Evolutionary conservation across 441 rosid genomes (phyloP).

Genomic region (Populus hybrid): DNA sequence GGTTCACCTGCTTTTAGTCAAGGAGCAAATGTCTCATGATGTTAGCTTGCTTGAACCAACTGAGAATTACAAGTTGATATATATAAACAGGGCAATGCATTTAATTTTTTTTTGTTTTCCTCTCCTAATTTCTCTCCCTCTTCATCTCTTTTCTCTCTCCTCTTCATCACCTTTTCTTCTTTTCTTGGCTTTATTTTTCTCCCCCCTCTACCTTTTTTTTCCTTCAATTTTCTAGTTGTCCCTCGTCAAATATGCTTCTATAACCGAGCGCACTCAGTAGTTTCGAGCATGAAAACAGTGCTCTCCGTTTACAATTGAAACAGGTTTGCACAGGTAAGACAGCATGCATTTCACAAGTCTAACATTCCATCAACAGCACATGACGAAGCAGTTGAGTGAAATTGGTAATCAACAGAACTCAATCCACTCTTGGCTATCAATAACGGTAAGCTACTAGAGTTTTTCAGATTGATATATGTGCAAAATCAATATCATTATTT

Average conservation of each 20-base stretch:
- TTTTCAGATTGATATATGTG: slow-evolving; percentile 9
- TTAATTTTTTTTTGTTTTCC: no score
- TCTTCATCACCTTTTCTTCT: no score
- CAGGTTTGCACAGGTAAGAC: background rate
- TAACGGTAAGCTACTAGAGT: slow-evolving; percentile 2
- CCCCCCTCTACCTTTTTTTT: no score
- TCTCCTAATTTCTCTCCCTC: no score
- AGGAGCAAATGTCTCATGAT: no score
- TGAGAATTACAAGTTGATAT: no score
- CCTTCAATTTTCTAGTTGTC: no score
- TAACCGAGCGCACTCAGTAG: background rate
- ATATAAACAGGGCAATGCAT: no score
- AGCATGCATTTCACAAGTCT: background rate
- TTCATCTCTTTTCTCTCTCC: no score
- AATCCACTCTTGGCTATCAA: background rate
- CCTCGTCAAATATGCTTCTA: background rate
- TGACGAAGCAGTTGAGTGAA: background rate
- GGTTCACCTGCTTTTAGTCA: no score
- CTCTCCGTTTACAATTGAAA: background rate
- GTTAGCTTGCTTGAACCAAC: no score
- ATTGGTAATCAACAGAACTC: background rate
- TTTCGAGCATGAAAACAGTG: background rate
- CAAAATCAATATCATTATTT: slow-evolving; percentile 29
- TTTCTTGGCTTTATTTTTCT: no score
- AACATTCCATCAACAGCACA: background rate